Percentiles rank a stretch among this genome's conserved stretches.
Evolutionary conservation across 2,329 filamentous ascomycete species (phyloP).

Genomic region (Botrytis aclada): DNA sequence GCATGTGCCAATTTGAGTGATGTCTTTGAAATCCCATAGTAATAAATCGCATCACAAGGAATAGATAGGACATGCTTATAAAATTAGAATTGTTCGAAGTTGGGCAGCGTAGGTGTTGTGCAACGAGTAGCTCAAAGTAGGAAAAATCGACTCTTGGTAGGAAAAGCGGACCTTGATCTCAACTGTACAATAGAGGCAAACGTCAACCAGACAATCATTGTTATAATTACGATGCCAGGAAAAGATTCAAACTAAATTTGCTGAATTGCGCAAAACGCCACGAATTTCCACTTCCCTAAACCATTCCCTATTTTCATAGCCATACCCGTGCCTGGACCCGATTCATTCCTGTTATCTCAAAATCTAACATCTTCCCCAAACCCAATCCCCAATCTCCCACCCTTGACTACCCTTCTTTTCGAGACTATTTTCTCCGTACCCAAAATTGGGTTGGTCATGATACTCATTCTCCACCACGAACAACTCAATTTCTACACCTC

Average conservation of each 20-base stretch:
- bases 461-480: conserved; percentile 29
- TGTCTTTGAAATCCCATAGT: background rate
- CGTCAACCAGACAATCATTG: background rate
- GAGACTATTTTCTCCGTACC: conserved; percentile 20
- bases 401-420: background rate
- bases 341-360: background rate
- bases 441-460: conserved; percentile 33
- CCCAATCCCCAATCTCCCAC: conserved; percentile 1
- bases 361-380: conserved; percentile 4
- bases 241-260: background rate
- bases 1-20: background rate
- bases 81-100: background rate
- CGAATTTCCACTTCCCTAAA: background rate
- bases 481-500: background rate
- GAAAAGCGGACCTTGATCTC: background rate
- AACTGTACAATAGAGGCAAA: background rate
- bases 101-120: background rate
- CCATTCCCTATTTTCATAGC: background rate
- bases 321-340: background rate
- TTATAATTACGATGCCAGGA: background rate
- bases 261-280: background rate
- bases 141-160: background rate
- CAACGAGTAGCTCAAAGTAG: background rate
- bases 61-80: background rate
- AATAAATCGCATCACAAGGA: background rate